phyloP scores from a whole-genome alignment of 2,329 filamentous ascomycete species.

The Neoarthrinium moseri region DNA sequence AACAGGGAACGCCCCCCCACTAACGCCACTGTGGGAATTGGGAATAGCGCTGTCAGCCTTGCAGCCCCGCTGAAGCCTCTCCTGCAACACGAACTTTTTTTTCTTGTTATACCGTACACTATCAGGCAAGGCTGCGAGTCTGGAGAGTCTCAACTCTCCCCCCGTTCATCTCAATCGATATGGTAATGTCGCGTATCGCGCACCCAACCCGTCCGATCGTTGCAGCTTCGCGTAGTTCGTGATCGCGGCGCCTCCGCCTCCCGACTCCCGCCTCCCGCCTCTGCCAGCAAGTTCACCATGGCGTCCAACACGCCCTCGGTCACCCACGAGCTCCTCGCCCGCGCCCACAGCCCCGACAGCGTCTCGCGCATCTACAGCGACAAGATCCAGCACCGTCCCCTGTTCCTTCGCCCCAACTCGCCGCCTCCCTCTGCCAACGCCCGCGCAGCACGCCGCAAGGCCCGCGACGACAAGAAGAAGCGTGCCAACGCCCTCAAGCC shows the following conservation, averaged over 20 bases:
- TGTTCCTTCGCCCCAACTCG: constrained; percentile 75
- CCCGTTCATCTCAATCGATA: no score
- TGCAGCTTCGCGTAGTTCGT: no score
- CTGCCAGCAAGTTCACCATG: no score
- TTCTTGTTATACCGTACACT: no score
- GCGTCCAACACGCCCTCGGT: constrained; percentile 34
- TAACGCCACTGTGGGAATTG: neutral
- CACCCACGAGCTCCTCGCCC: constrained; percentile 66
- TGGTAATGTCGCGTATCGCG: no score
- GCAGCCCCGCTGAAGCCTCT: neutral
- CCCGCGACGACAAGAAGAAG: constrained; percentile 44
- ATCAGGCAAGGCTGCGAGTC: no score
- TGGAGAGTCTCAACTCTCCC: no score
- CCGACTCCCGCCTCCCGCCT: no score
- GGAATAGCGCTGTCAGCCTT: neutral
- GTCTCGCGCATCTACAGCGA: constrained; percentile 73
- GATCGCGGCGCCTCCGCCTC: no score
- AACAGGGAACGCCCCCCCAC: neutral
- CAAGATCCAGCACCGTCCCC: constrained; percentile 78
- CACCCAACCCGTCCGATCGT: no score
- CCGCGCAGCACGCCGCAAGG: constrained; percentile 51
- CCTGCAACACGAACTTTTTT: no score
- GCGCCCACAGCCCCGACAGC: constrained; percentile 75
- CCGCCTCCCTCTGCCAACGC: constrained; percentile 59
- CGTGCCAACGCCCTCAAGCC: constrained; percentile 48